Evolutionary conservation across 768 basidiomycete genomes (phyloP), one percentile per base, ranked within the genome.

Genomic region (Sutorius australiensis): DNA sequence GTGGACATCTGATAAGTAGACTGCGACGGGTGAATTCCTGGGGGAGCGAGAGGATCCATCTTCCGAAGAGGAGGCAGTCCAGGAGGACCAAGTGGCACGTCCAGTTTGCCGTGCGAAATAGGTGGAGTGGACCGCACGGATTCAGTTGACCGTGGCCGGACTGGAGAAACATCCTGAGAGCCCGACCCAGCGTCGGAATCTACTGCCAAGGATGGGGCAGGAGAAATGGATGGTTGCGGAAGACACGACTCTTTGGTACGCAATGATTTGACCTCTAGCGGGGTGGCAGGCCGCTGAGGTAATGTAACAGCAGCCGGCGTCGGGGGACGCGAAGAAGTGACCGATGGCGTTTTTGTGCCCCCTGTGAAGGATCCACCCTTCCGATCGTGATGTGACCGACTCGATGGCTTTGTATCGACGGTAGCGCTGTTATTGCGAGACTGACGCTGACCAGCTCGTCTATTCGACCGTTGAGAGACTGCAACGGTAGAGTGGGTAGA

Each of bases 1-100:
- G 77, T 87, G 0, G 92, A 93, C 77, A 93, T 89, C 62, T 93
- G 91, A 67, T 94, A 95, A 5, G 80, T 80, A 27, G 68, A 61
- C 24, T 59, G 84, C 71, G 57, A 79, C 62, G 51, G 79, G 45
- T 60, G 80, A 28, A 67, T 65, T 37, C 63, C 63, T 17, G 59
- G 56, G 72, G 32, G 80, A 75, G 61, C 79, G 77, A 30, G 81
- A 77, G 16, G 79, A 76, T 77, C 81, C 44, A 67, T 64, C 55
- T 77, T 80, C 51, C 79, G 77, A 55, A 70, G 75, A 16, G 74
- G 67, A 19, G 75, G 72, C 10, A 78, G 61, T 6, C 76, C 75
- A 8, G 77, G 77, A 19, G 83, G 83, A n/a, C 78, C 64, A 24
- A 88, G 79, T n/a, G 85, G 84, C 10, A 67, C 61, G 17, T 79